These are phyloP conservation scores for Lentinula raphanica DNA, from an alignment of 768 basidiomycete genomes.

Conservation along the genomic window DNA sequence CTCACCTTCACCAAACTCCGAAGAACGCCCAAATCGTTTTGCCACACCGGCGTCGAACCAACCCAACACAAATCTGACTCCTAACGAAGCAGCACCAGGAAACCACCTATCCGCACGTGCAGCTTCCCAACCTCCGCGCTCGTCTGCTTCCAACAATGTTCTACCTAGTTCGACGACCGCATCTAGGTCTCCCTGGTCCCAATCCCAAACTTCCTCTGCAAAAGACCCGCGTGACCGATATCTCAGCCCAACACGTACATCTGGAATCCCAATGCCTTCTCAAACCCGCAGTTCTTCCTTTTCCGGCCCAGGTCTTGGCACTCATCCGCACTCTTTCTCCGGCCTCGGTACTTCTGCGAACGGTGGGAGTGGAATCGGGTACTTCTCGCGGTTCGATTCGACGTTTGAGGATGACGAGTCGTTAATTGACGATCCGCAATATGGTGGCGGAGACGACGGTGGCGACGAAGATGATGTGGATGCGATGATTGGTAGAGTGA, in stretches of 20 bases:
- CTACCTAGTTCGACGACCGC: neutral
- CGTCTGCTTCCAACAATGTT: neutral
- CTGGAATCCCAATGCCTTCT: conserved; percentile 43
- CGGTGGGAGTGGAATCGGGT: conserved; percentile 11
- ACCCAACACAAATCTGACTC: neutral
- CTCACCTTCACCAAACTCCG: neutral
- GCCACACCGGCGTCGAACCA: neutral
- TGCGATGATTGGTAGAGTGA: conserved; percentile 5
- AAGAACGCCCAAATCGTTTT: conserved; percentile 1
- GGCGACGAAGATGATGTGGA: neutral
- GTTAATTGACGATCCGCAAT: conserved; percentile 27
- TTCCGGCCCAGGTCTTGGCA: conserved; percentile 44
- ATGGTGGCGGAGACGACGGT: neutral
- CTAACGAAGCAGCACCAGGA: neutral
- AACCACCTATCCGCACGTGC: neutral
- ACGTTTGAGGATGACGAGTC: conserved; percentile 82
- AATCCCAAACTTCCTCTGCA: conserved; percentile 29
- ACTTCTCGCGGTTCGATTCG: conserved; percentile 62
- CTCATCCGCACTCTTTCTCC: conserved; percentile 8
- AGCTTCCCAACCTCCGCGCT: conserved; percentile 7
- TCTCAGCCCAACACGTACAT: conserved; percentile 7
- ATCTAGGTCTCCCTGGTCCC: conserved; percentile 30
- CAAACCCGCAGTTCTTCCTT: conserved; percentile 69
- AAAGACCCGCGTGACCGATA: neutral
- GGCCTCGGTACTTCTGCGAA: conserved; percentile 1